Percentiles rank a stretch among this genome's conserved stretches.
phyloP scores from a whole-genome alignment of 805 yeast genomes.

The Candida insectorum region DNA sequence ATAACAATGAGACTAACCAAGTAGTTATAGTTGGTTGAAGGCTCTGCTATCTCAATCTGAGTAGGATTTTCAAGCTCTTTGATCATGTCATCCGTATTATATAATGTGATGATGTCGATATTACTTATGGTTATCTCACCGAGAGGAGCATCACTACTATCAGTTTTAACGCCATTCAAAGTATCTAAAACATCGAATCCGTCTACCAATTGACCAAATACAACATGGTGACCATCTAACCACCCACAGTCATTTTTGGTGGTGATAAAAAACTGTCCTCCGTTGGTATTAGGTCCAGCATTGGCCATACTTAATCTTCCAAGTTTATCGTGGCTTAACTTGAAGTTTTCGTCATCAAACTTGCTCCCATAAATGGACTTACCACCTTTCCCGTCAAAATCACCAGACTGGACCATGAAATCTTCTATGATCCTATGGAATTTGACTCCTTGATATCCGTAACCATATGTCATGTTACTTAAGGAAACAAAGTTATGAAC shows the following conservation, averaged over 20 bases:
- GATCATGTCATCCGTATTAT: slow-evolving; percentile 5
- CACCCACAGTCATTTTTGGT: slow-evolving; percentile 20
- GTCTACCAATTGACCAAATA: slow-evolving; percentile 86
- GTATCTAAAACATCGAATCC: slow-evolving; percentile 79
- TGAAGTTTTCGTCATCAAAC: slow-evolving; percentile 58
- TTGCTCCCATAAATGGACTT: slow-evolving; percentile 53
- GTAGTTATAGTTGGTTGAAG: slow-evolving; percentile 8
- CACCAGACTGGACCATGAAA: slow-evolving; percentile 42
- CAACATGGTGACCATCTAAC: slow-evolving; percentile 91
- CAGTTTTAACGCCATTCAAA: slow-evolving; percentile 12
- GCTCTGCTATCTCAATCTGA: slow-evolving; percentile 10
- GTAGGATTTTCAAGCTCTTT: slow-evolving; percentile 5
- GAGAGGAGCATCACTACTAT: slow-evolving; percentile 16
- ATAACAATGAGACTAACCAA: slow-evolving; percentile 8
- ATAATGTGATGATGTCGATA: slow-evolving; percentile 9
- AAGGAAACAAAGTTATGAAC: slow-evolving; percentile 32
- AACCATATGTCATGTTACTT: slow-evolving; percentile 24
- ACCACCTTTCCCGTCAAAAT: slow-evolving; percentile 79
- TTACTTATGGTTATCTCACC: slow-evolving; percentile 15
- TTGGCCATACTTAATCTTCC: slow-evolving; percentile 92
- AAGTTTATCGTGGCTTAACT: slow-evolving; percentile 64
- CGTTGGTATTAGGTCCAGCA: slow-evolving; percentile 44
- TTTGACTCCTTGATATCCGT: slow-evolving; percentile 71
- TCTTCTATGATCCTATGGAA: slow-evolving; percentile 36
- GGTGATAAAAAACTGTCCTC: slow-evolving; percentile 44